Conservation (phyloP, 441 rosid species). For the Pelargonium citronellum region DNA sequence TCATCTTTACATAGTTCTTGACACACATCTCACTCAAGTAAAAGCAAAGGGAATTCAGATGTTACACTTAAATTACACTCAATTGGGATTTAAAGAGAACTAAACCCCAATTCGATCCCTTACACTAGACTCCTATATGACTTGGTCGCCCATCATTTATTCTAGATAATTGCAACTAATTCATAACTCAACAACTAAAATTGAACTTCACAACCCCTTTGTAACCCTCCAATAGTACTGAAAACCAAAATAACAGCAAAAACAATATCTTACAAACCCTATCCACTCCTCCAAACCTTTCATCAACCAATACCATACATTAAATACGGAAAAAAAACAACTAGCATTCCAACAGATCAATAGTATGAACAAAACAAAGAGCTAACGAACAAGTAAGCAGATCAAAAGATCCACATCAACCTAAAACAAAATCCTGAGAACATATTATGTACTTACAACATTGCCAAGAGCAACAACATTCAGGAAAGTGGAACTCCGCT, state of each 20-base stretch:
- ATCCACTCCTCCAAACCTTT: no score
- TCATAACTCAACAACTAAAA: neutral
- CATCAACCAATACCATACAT: no score
- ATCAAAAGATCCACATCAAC: neutral
- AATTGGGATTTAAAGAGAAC: neutral
- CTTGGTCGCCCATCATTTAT: neutral
- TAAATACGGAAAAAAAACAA: neutral
- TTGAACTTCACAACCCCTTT: neutral
- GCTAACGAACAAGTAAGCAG: neutral
- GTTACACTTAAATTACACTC: neutral
- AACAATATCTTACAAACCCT: neutral
- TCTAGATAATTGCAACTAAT: neutral
- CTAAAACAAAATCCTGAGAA: neutral
- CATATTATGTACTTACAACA: slow-evolving; percentile 40
- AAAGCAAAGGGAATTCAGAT: neutral
- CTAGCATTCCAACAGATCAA: slow-evolving; percentile 2
- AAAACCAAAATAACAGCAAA: neutral
- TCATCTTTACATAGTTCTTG: neutral
- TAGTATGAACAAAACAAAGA: neutral
- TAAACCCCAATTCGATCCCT: neutral
- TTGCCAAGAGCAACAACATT: slow-evolving; percentile 73
- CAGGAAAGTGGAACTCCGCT: slow-evolving; percentile 50
- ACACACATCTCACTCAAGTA: neutral
- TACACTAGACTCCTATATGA: neutral
- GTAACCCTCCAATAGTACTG: neutral